These are phyloP conservation scores for Suhomyces guaymorum DNA, from an alignment of 1,139 yeast species.

Conservation along the genomic window DNA sequence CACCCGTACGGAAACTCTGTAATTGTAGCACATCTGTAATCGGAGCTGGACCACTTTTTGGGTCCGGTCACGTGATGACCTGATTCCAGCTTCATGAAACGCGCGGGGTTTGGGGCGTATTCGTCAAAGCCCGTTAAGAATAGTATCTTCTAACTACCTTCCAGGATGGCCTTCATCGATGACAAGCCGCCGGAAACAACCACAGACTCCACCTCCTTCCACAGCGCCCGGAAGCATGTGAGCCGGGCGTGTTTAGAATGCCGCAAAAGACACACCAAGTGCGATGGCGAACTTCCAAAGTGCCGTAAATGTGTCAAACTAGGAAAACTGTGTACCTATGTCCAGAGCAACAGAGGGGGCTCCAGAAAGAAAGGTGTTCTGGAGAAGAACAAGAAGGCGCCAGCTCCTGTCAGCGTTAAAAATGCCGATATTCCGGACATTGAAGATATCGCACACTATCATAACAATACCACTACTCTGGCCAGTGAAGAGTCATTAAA, in stretches of 20 bases:
- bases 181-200: neutral
- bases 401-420: conserved; percentile 8
- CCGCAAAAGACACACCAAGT: conserved; percentile 48
- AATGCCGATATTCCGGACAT: conserved; percentile 13
- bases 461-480: neutral
- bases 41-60: no score
- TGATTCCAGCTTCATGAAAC: neutral
- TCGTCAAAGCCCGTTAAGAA: neutral
- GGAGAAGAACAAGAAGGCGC: conserved; percentile 2
- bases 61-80: conserved; percentile 1
- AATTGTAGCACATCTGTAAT: no score
- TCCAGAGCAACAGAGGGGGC: conserved; percentile 53
- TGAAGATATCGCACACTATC: conserved; percentile 13
- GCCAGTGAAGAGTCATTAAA: conserved; percentile 3
- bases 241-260: conserved; percentile 49
- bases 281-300: conserved; percentile 48
- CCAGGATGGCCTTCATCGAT: conserved; percentile 1
- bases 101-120: conserved; percentile 3
- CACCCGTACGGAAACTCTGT: no score
- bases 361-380: conserved; percentile 48
- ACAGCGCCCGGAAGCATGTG: conserved; percentile 20
- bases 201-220: conserved; percentile 1
- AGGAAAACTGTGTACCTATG: conserved; percentile 42
- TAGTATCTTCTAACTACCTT: conserved; percentile 2
- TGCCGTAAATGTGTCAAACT: conserved; percentile 41